Evolutionary conservation across 2,329 filamentous ascomycete genomes (phyloP).

Genomic region (Coniosporium tulheliwenetii): DNA sequence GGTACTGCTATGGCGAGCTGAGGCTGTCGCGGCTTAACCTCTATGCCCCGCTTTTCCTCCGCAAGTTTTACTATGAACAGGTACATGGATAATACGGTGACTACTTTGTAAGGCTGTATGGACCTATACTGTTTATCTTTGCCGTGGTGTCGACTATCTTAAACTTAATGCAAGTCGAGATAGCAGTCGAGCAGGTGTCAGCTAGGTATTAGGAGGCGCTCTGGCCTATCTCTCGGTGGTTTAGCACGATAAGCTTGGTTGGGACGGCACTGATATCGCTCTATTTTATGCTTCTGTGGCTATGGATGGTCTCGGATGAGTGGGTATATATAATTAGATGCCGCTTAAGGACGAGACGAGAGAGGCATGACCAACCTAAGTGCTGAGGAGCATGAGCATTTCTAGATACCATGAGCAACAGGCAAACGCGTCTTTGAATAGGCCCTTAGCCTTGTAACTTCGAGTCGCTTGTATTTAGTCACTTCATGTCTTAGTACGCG

Average conservation of each 20-base stretch:
- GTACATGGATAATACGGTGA: conserved; percentile 1
- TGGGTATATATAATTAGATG: too few species aligned
- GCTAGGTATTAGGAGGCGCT: conserved; percentile 1
- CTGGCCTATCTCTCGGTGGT: conserved; percentile 7
- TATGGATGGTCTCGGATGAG: not conserved
- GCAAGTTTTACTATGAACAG: conserved; percentile 1
- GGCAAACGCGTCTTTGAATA: too few species aligned
- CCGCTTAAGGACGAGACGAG: too few species aligned
- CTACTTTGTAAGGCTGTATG: conserved; percentile 2
- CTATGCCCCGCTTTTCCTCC: conserved; percentile 1
- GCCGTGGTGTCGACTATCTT: conserved; percentile 9
- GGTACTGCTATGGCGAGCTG: conserved; percentile 24
- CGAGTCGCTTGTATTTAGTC: too few species aligned
- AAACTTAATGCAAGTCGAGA: conserved; percentile 10
- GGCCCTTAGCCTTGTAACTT: too few species aligned
- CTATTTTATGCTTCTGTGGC: conserved; percentile 9
- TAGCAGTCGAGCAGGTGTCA: conserved; percentile 5
- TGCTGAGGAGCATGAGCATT: too few species aligned
- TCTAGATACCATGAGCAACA: too few species aligned
- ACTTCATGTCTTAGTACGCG: too few species aligned
- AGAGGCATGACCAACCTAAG: too few species aligned
- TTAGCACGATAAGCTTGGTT: conserved; percentile 9
- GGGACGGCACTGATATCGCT: conserved; percentile 3
- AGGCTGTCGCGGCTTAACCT: conserved; percentile 2
- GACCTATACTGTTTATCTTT: conserved; percentile 3